Conservation (phyloP, 495 filamentous ascomycete species). For the Apiosordaria backusii region DNA sequence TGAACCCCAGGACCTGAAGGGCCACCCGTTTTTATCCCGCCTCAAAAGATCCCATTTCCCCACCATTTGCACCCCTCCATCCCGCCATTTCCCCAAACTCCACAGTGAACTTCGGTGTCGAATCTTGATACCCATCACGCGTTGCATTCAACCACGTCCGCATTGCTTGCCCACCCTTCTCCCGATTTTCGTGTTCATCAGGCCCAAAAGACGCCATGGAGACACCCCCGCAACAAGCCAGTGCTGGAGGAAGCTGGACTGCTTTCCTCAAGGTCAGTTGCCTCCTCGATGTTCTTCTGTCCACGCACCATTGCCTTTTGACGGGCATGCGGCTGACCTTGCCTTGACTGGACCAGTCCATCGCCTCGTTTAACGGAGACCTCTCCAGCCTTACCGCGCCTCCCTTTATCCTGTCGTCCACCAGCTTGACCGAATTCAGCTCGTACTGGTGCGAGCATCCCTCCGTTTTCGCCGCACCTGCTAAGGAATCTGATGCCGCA, state of each 20-base stretch:
- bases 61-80: background rate
- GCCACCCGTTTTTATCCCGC: background rate
- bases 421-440: constrained; percentile 89
- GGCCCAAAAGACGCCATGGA: constrained; percentile 20
- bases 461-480: constrained; percentile 78
- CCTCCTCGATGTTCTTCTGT: no score
- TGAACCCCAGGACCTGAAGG: background rate
- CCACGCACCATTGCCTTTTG: background rate
- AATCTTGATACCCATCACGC: background rate
- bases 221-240: constrained; percentile 30
- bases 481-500: constrained; percentile 71
- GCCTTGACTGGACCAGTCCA: constrained; percentile 55
- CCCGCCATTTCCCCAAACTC: background rate
- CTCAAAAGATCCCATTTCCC: background rate
- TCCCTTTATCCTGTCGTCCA: constrained; percentile 90
- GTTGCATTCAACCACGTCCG: background rate
- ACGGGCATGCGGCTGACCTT: constrained; percentile 6
- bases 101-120: background rate
- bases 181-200: background rate
- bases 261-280: constrained; percentile 51
- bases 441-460: constrained; percentile 98
- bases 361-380: constrained; percentile 95
- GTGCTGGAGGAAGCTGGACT: constrained; percentile 43
- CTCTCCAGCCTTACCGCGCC: constrained; percentile 91
- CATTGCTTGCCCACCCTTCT: background rate